A percentile compares a stretch with the other conserved stretches of the same genome.
These are phyloP conservation scores for Trichoderma pleuroti DNA, from an alignment of 2,329 filamentous ascomycete species.

Conservation along the genomic window DNA sequence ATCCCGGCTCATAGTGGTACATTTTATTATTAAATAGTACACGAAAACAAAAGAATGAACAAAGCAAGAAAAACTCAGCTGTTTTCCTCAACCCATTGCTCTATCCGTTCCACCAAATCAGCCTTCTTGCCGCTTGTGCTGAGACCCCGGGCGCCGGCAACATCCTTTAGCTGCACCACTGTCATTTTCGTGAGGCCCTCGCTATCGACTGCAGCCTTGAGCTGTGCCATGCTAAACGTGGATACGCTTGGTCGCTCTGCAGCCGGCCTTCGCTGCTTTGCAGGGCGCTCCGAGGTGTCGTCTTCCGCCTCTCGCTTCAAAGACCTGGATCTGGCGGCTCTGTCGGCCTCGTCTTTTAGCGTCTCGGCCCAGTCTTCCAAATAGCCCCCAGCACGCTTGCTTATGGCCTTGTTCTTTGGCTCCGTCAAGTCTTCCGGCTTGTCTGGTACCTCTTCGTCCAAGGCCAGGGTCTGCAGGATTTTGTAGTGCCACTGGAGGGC, in stretches of 20 bases:
- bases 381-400: constrained; percentile 79
- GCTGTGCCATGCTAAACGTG: constrained; percentile 43
- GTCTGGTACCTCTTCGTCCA: constrained; percentile 86
- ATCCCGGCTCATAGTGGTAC: background rate
- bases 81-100: constrained; percentile 54
- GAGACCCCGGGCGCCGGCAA: constrained; percentile 46
- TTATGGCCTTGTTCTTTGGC: constrained; percentile 81
- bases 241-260: constrained; percentile 34
- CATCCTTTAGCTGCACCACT: constrained; percentile 50
- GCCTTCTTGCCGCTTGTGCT: constrained; percentile 51
- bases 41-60: background rate
- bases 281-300: constrained; percentile 38
- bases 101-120: constrained; percentile 53
- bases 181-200: constrained; percentile 52
- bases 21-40: background rate
- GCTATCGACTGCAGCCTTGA: constrained; percentile 44
- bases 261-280: constrained; percentile 44
- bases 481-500: constrained; percentile 95
- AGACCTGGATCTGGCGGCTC: constrained; percentile 37
- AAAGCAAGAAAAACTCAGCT: background rate
- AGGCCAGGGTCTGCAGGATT: constrained; percentile 83
- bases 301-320: constrained; percentile 52
- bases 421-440: constrained; percentile 71
- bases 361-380: constrained; percentile 72
- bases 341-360: constrained; percentile 55